These are phyloP conservation scores for Clarireedia sp. DNA, from an alignment of 2,329 filamentous ascomycete genomes.

Conservation along the genomic window DNA sequence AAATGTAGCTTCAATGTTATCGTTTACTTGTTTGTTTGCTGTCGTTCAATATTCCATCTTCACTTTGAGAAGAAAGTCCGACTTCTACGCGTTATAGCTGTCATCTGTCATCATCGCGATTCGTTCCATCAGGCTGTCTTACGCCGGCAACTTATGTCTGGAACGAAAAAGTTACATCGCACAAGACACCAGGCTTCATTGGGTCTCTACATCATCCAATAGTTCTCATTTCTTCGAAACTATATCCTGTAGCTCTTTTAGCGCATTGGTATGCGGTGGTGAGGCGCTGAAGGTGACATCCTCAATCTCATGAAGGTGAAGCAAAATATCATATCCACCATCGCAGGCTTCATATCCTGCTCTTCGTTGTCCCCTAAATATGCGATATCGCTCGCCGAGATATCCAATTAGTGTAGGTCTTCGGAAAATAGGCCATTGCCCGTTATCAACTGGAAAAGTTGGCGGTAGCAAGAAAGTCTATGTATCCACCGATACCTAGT, in stretches of 20 bases:
- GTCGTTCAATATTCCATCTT: no score
- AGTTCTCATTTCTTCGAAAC: background rate
- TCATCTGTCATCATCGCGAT: no score
- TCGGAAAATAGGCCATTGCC: background rate
- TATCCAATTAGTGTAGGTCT: background rate
- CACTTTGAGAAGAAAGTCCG: no score
- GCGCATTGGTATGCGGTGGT: background rate
- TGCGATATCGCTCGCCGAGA: background rate
- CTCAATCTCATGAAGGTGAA: background rate
- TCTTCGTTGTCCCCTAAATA: background rate
- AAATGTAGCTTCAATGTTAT: no score
- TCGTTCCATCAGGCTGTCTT: no score
- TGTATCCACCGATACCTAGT: background rate
- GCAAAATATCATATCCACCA: background rate
- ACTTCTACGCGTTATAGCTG: no score
- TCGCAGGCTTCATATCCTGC: background rate
- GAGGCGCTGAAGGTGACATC: background rate
- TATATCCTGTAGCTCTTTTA: background rate
- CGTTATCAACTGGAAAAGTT: background rate
- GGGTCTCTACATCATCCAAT: no score
- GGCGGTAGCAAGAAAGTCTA: background rate
- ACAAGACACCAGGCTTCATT: no score
- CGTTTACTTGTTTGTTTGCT: no score
- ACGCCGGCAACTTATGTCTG: no score
- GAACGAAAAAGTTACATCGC: no score